Evolutionary conservation across 441 rosid genomes (phyloP).

Genomic region (Gossypium trilobum): DNA sequence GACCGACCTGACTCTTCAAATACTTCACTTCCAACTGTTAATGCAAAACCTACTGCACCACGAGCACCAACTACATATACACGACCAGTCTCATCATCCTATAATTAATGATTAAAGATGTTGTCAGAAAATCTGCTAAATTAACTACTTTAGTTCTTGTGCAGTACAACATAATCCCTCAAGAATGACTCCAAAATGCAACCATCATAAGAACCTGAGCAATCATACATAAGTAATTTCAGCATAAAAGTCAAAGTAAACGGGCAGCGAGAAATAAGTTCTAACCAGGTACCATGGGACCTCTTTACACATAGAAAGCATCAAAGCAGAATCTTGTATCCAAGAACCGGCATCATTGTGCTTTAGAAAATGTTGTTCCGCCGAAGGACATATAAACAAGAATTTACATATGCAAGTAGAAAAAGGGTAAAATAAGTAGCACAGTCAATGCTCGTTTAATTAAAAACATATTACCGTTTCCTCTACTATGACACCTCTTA

Average conservation of each 20-base stretch:
- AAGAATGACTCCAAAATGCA: not conserved
- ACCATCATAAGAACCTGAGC: slow-evolving; percentile 2
- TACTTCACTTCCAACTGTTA: slow-evolving; percentile 78
- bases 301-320: slow-evolving; percentile 86
- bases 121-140: slow-evolving; percentile 1
- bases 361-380: slow-evolving; percentile 81
- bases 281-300: slow-evolving; percentile 94
- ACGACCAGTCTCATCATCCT: slow-evolving; percentile 84
- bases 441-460: not conserved
- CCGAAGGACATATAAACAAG: slow-evolving; percentile 35
- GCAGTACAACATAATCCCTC: not conserved
- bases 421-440: not conserved
- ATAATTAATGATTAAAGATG: slow-evolving; percentile 1
- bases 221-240: not conserved
- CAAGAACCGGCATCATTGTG: slow-evolving; percentile 96
- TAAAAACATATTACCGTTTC: slow-evolving; percentile 52
- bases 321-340: slow-evolving; percentile 90
- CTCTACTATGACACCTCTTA: slow-evolving; percentile 86
- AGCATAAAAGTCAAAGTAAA: slow-evolving; percentile 5
- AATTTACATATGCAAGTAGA: slow-evolving; percentile 11
- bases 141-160: slow-evolving; percentile 9
- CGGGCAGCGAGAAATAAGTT: not conserved
- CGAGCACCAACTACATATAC: slow-evolving; percentile 74
- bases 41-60: slow-evolving; percentile 74
- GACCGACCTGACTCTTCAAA: slow-evolving; percentile 94